These are phyloP conservation scores for Neonectria hederae DNA, from an alignment of 2,329 filamentous ascomycete species.

Conservation along the genomic window DNA sequence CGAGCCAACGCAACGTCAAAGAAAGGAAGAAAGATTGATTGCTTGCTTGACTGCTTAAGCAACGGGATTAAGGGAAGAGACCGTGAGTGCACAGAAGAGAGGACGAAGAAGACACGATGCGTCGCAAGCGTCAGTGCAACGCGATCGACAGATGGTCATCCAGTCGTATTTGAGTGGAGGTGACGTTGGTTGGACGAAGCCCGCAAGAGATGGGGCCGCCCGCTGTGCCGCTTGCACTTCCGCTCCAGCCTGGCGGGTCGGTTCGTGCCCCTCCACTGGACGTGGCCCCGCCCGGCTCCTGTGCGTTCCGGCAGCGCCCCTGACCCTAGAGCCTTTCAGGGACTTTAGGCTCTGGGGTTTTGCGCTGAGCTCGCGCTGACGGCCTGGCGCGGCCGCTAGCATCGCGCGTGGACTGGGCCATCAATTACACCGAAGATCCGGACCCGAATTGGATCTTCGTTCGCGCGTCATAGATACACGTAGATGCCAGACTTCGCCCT, in stretches of 20 bases:
- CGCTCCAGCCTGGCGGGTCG: neutral
- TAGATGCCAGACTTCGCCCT: neutral
- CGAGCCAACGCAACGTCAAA: neutral
- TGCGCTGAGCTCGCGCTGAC: neutral
- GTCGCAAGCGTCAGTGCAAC: slow-evolving; percentile 36
- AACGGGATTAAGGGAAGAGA: neutral
- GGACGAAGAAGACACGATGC: slow-evolving; percentile 17
- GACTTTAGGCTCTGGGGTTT: neutral
- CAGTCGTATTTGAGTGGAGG: slow-evolving; percentile 31
- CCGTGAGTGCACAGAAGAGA: neutral
- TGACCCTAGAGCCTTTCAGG: neutral
- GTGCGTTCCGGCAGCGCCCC: neutral
- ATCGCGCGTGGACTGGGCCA: neutral
- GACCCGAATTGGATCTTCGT: neutral
- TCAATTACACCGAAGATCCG: neutral
- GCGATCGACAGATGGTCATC: slow-evolving; percentile 31
- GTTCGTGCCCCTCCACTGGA: neutral
- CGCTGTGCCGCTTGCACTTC: neutral
- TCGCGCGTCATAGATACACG: neutral
- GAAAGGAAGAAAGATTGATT: neutral
- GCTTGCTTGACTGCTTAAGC: too few species aligned
- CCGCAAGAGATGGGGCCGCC: neutral
- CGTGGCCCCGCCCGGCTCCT: neutral
- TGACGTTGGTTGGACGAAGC: slow-evolving; percentile 22
- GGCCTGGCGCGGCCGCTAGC: neutral